These are phyloP conservation scores for Halophytophthora batemanensis DNA, from an alignment of 352 stramenopile species.

Conservation along the genomic window DNA sequence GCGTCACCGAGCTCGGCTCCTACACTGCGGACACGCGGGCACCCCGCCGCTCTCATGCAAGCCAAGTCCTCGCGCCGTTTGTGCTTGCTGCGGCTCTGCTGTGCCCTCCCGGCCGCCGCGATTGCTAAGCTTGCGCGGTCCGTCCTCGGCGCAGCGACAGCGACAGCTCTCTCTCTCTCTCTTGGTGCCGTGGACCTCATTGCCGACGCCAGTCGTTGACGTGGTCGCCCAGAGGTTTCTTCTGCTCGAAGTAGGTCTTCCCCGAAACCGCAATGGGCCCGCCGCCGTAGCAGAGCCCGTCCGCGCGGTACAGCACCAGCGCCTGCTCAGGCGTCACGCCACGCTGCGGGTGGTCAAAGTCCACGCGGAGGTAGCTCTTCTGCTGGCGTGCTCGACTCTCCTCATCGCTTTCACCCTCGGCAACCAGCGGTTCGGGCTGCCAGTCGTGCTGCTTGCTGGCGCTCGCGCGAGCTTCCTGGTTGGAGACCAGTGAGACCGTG, in stretches of 20 bases:
- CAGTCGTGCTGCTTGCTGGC: slow-evolving; percentile 58
- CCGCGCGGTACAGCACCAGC: slow-evolving; percentile 79
- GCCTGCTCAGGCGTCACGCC: slow-evolving; percentile 83
- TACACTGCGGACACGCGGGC: no score
- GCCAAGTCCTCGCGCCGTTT: no score
- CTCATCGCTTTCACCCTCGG: slow-evolving; percentile 10
- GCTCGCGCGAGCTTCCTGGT: slow-evolving; percentile 22
- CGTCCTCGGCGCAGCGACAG: no score
- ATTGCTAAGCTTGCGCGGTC: no score
- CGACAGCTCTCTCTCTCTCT: not conserved
- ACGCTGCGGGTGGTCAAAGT: slow-evolving; percentile 81
- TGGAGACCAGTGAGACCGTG: slow-evolving; percentile 56
- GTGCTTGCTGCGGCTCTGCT: not conserved
- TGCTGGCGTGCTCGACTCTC: slow-evolving; percentile 1
- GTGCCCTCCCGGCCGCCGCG: no score
- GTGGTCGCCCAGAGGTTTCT: slow-evolving; percentile 38
- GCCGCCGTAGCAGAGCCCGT: slow-evolving; percentile 80
- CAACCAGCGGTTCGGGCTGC: slow-evolving; percentile 11
- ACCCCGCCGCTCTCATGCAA: no score
- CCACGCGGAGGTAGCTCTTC: slow-evolving; percentile 49
- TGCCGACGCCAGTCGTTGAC: slow-evolving; percentile 54
- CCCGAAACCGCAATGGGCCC: slow-evolving; percentile 64
- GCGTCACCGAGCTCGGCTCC: no score
- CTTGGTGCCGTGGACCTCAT: slow-evolving; percentile 3
- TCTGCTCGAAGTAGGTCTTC: slow-evolving; percentile 65